These are phyloP conservation scores for Colletotrichum agaves DNA, from an alignment of 2,329 filamentous ascomycete species.

Conservation along the genomic window DNA sequence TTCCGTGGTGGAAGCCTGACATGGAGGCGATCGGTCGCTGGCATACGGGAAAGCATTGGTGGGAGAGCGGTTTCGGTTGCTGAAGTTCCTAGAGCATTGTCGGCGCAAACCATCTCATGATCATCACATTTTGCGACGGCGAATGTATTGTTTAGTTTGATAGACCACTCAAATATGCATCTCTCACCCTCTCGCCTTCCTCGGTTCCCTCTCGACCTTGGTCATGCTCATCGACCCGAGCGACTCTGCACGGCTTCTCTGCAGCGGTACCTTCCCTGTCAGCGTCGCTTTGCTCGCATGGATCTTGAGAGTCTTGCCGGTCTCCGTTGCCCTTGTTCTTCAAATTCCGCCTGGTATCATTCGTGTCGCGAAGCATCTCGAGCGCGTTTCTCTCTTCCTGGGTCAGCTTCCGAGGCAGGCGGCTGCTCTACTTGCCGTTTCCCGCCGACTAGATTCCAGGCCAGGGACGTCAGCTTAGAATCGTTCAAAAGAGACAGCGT, in stretches of 20 bases:
- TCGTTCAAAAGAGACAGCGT: background rate
- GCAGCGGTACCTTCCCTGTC: no score
- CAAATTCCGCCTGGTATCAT: no score
- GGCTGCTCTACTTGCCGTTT: background rate
- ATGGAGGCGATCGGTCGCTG: conserved; percentile 61
- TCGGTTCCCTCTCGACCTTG: background rate
- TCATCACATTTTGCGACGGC: background rate
- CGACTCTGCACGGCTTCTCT: background rate
- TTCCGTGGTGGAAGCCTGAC: conserved; percentile 76
- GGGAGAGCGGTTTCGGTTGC: conserved; percentile 56
- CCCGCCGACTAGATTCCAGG: background rate
- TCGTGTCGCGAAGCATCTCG: background rate
- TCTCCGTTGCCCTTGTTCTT: no score
- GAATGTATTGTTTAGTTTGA: background rate
- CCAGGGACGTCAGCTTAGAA: background rate
- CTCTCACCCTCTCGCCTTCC: background rate
- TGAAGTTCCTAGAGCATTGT: conserved; percentile 46
- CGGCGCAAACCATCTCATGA: conserved; percentile 13
- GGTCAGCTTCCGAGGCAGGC: background rate
- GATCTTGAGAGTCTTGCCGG: background rate
- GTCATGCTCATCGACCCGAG: background rate
- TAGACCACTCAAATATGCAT: background rate
- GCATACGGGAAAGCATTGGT: conserved; percentile 72
- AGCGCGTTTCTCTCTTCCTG: background rate
- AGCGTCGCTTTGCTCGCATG: background rate